Evolutionary conservation across 2,329 filamentous ascomycete species (phyloP).

Genomic region (Fusarium foetens): DNA sequence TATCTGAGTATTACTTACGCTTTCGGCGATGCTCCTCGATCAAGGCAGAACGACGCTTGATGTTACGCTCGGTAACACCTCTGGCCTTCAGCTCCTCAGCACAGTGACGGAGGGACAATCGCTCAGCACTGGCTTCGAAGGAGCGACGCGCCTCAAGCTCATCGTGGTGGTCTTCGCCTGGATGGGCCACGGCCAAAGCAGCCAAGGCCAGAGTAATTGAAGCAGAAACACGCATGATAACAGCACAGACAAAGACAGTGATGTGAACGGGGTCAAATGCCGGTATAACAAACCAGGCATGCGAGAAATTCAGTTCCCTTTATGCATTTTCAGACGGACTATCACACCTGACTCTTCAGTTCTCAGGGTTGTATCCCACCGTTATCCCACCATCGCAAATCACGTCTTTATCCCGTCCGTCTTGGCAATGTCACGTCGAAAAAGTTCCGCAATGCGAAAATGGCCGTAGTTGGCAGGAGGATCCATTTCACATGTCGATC

Average conservation of each 20-base stretch:
- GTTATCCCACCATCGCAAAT: background rate
- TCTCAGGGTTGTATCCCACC: background rate
- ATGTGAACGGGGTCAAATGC: background rate
- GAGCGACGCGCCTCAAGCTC: background rate
- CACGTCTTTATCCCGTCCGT: background rate
- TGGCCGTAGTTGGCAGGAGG: background rate
- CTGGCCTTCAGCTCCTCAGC: slow-evolving; percentile 57
- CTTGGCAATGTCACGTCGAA: slow-evolving; percentile 8
- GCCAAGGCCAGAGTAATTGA: background rate
- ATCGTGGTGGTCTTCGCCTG: slow-evolving; percentile 5
- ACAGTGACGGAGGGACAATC: slow-evolving; percentile 57
- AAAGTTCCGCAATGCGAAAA: slow-evolving; percentile 1
- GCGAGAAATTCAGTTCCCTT: background rate
- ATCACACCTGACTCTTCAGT: background rate
- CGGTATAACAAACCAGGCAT: background rate
- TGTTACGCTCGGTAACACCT: slow-evolving; percentile 55
- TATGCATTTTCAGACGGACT: background rate
- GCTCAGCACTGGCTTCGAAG: background rate
- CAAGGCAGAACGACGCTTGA: slow-evolving; percentile 55
- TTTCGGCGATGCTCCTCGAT: slow-evolving; percentile 55
- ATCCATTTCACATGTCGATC: background rate
- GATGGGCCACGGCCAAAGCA: background rate
- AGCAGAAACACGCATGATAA: background rate
- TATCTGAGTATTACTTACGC: slow-evolving; percentile 29
- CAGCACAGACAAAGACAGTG: background rate